Evolutionary conservation across 2,329 filamentous ascomycete genomes (phyloP).

Genomic region (Cladorrhinum sp.): DNA sequence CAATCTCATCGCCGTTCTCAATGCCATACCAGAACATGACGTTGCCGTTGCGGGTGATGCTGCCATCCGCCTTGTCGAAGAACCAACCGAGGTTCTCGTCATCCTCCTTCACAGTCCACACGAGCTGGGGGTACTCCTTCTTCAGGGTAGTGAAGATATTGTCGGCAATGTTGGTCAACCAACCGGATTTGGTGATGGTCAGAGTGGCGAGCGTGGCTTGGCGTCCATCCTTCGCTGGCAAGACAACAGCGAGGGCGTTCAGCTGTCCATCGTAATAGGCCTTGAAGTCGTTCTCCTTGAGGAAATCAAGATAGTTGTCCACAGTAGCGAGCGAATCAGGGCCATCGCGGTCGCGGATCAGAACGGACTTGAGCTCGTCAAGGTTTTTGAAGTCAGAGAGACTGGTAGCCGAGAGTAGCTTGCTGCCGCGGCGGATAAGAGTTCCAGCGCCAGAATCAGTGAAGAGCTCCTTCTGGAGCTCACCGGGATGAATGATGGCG

Average conservation of each 20-base stretch:
- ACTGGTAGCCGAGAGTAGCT: conserved; percentile 70
- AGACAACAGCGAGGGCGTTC: conserved; percentile 86
- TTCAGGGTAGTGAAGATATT: conserved; percentile 92
- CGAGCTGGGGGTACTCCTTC: conserved; percentile 86
- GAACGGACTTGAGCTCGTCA: conserved; percentile 73
- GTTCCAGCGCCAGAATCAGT: conserved; percentile 94
- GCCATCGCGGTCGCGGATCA: conserved; percentile 77
- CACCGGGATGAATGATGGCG: conserved; percentile 94
- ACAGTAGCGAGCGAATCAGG: conserved; percentile 80
- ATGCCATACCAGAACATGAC: conserved; percentile 97
- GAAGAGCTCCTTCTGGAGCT: conserved; percentile 94
- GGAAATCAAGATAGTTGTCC: conserved; percentile 77
- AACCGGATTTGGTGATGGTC: conserved; percentile 89
- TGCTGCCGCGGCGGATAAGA: conserved; percentile 86
- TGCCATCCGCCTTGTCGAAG: conserved; percentile 94
- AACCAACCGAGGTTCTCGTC: conserved; percentile 99
- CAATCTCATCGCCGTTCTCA: conserved; percentile 75
- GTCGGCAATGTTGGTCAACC: conserved; percentile 91
- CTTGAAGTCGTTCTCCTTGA: conserved; percentile 77
- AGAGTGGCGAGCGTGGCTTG: conserved; percentile 85
- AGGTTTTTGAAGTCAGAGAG: conserved; percentile 74
- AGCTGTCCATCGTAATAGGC: conserved; percentile 93
- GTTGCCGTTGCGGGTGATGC: conserved; percentile 77
- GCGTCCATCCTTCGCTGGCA: conserved; percentile 66
- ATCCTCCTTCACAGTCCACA: conserved; percentile 94